Base-by-base conservation (phyloP, 768 basidiomycete species). In the Russula brevipes region DNA sequence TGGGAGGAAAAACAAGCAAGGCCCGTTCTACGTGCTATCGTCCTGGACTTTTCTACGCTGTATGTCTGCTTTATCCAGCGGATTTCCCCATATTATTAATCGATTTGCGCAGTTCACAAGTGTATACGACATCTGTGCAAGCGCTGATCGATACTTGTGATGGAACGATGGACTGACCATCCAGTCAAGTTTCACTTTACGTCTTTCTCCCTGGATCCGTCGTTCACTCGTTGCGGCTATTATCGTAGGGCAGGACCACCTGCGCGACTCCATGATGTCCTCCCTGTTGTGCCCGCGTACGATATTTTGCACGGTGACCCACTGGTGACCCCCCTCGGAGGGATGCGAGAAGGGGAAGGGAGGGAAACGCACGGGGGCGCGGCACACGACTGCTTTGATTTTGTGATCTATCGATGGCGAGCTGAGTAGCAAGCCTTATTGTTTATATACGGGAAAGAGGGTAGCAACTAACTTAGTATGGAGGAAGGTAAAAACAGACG, bases 171-270 rank as follows among this genome's bases (percentile, higher is more conserved):
- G 88, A 82, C 87, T 9, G 82, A 94, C 69, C 81, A 79, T 64
- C 80, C 85, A 4, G 82, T 93, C 1, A 89, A 91, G 82, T 98
- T 97, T 81, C 96, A 98, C 77, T 99, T 99, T 72, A 88, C 92
- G 5, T 85, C 89, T 95, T 59, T 94, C 92, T 1, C 94, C 94
- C 0, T 99, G 95, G 96, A 91, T 93, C 63, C 85, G 89, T 59
- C 88, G 95, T 54, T 91, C 91, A 5, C 81, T 95, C 39, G 76
- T 93, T 52, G 92, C 72, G 96, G 96, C 8, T 80, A 80, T 19
- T 89, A 91, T n/a, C 72, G 73, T 14, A 72, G 79, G 2, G 64
- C 76, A 4, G 73, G 76, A 9, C 35, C 45, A 17, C 11, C 73
- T 71, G 19, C 66, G 74, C 35, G 58, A 0, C 80, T 80, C 11